Percentiles rank a stretch among this genome's conserved stretches.
Conservation (phyloP, 805 yeast species). For the Spathaspora boniae region DNA sequence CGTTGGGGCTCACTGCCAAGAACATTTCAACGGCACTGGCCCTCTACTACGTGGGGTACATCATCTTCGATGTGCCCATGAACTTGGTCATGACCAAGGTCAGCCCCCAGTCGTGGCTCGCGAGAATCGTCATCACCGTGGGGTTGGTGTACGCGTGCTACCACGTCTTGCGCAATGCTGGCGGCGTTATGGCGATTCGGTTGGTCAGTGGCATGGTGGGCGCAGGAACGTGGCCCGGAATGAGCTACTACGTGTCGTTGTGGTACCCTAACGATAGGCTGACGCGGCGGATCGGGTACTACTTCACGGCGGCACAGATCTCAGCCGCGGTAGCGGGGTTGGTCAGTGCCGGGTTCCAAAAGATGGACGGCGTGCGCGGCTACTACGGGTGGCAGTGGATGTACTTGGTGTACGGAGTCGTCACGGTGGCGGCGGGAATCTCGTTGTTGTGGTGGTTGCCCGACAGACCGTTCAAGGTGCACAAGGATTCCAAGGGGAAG, state of each 20-base stretch:
- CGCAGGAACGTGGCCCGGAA: slow-evolving; percentile 90
- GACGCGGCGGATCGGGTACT: slow-evolving; percentile 79
- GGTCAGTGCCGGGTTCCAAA: slow-evolving; percentile 84
- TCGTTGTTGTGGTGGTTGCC: slow-evolving; percentile 81
- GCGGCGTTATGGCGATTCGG: slow-evolving; percentile 68
- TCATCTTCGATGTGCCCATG: slow-evolving; percentile 85
- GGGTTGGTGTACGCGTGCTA: slow-evolving; percentile 79
- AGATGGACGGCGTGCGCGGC: slow-evolving; percentile 69
- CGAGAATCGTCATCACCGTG: slow-evolving; percentile 71
- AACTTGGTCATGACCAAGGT: slow-evolving; percentile 78
- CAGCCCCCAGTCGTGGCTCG: slow-evolving; percentile 82
- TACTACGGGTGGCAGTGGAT: slow-evolving; percentile 85
- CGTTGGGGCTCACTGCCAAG: slow-evolving; percentile 50
- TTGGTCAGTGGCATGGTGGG: slow-evolving; percentile 73
- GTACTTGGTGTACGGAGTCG: slow-evolving; percentile 70
- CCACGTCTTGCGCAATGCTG: slow-evolving; percentile 50
- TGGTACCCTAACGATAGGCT: slow-evolving; percentile 83
- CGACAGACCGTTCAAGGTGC: slow-evolving; percentile 53
- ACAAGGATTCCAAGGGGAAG: slow-evolving; percentile 12
- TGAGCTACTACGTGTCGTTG: slow-evolving; percentile 76
- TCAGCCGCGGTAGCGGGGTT: slow-evolving; percentile 87
- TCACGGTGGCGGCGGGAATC: slow-evolving; percentile 64
- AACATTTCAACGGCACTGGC: slow-evolving; percentile 75
- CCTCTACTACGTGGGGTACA: slow-evolving; percentile 76
- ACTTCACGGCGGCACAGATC: slow-evolving; percentile 89